phyloP scores from a whole-genome alignment of 2,329 filamentous ascomycete species.

The Cladophialophora bantiana region DNA sequence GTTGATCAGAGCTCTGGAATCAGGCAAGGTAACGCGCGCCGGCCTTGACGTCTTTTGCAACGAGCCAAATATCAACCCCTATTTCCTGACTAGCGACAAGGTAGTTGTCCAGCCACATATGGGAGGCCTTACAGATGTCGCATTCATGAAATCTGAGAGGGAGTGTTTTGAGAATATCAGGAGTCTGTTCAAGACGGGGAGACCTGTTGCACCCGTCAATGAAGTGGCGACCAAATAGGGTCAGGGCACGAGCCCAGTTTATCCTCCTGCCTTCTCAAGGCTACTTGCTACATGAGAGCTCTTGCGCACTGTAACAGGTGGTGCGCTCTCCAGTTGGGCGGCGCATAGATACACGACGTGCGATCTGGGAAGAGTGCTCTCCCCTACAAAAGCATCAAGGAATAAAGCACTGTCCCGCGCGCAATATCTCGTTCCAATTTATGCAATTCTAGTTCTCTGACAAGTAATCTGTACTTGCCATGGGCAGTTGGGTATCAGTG shows the following conservation, averaged over 20 bases:
- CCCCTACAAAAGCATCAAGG: too few species aligned
- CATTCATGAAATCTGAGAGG: constrained; percentile 52
- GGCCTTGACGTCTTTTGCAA: constrained; percentile 59
- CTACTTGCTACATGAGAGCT: not conserved
- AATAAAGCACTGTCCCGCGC: too few species aligned
- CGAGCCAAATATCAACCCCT: constrained; percentile 54
- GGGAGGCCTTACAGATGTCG: constrained; percentile 54
- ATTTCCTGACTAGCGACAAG: constrained; percentile 52
- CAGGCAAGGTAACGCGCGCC: constrained; percentile 55
- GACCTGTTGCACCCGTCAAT: constrained; percentile 51
- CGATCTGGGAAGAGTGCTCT: too few species aligned
- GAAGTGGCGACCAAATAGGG: constrained; percentile 10
- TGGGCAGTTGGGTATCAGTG: not conserved
- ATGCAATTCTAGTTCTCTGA: not conserved
- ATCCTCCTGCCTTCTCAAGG: not conserved
- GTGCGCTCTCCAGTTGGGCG: too few species aligned
- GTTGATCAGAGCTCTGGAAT: constrained; percentile 56
- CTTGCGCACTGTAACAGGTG: not conserved
- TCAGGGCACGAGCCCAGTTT: not conserved
- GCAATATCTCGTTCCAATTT: too few species aligned
- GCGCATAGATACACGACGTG: too few species aligned
- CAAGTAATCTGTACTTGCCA: not conserved
- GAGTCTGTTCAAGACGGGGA: constrained; percentile 50
- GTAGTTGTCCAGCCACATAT: constrained; percentile 56
- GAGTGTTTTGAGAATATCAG: constrained; percentile 58